A percentile compares a stretch with the other conserved stretches of the same genome.
These are phyloP conservation scores for Elongisporangium undulatum DNA, from an alignment of 352 stramenopile genomes.

Conservation along the genomic window DNA sequence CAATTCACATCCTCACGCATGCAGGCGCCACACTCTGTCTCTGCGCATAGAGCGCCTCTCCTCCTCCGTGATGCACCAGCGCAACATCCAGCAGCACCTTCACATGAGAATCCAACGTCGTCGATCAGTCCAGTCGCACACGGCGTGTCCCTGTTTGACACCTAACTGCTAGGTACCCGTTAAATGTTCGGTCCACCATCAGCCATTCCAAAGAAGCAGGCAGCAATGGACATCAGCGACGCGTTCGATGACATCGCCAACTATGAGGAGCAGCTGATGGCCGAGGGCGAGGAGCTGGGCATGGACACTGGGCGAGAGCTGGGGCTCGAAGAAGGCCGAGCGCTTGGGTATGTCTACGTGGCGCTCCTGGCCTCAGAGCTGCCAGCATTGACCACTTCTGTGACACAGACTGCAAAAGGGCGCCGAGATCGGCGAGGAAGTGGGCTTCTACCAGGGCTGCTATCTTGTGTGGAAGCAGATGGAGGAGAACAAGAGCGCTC, in stretches of 20 bases:
- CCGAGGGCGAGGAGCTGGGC: conserved; percentile 59
- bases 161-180: neutral
- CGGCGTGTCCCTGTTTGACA: no score
- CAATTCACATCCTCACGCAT: neutral
- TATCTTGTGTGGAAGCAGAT: conserved; percentile 65
- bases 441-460: conserved; percentile 82
- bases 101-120: no score
- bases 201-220: neutral
- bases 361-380: conserved; percentile 2
- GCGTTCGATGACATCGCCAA: conserved; percentile 71
- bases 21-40: neutral
- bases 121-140: neutral
- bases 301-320: conserved; percentile 47
- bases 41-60: neutral
- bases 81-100: no score
- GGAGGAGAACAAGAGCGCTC: conserved; percentile 27
- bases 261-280: conserved; percentile 67
- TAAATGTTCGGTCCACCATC: neutral
- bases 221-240: conserved; percentile 55
- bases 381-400: conserved; percentile 4
- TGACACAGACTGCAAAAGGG: conserved; percentile 58
- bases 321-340: conserved; percentile 68
- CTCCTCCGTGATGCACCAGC: neutral
- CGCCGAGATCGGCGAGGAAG: conserved; percentile 74
- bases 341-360: conserved; percentile 45